Evolutionary conservation across 2,329 filamentous ascomycete species (phyloP).

Genomic region (Macroventuria anomochaeta): DNA sequence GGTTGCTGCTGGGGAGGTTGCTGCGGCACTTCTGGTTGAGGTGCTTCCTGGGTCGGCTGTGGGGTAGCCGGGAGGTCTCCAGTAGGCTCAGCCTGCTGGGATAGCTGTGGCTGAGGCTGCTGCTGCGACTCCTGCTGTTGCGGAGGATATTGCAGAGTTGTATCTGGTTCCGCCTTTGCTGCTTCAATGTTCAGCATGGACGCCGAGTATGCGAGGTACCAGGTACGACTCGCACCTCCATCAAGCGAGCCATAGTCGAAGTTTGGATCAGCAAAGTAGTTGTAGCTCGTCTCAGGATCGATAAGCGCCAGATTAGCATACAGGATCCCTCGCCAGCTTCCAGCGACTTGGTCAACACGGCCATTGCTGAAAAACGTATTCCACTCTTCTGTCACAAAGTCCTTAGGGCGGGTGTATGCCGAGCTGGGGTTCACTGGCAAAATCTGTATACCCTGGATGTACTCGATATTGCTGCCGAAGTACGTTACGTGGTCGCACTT

Average conservation of each 20-base stretch:
- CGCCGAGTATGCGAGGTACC: conserved; percentile 48
- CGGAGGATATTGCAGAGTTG: background rate
- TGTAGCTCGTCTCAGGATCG: conserved; percentile 72
- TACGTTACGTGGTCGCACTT: conserved; percentile 92
- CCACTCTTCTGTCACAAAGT: conserved; percentile 75
- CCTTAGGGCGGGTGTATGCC: conserved; percentile 69
- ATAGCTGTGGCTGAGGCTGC: background rate
- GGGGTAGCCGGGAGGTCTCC: background rate
- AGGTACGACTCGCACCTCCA: conserved; percentile 69
- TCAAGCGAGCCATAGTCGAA: conserved; percentile 77
- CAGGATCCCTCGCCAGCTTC: conserved; percentile 86
- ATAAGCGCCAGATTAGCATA: conserved; percentile 83
- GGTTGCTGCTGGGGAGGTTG: background rate
- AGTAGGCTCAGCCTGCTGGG: background rate
- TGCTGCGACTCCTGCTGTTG: background rate
- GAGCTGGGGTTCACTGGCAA: conserved; percentile 76
- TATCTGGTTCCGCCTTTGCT: background rate
- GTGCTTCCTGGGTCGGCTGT: background rate
- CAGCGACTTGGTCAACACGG: conserved; percentile 68
- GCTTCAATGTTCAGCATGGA: conserved; percentile 28
- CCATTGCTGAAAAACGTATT: conserved; percentile 75
- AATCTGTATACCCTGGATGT: conserved; percentile 82
- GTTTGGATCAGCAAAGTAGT: conserved; percentile 71
- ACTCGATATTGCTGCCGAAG: conserved; percentile 74
- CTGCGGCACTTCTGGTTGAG: background rate